These are phyloP conservation scores for Thamnidium elegans DNA, from an alignment of 192 early-diverging fungal species.

Conservation along the genomic window DNA sequence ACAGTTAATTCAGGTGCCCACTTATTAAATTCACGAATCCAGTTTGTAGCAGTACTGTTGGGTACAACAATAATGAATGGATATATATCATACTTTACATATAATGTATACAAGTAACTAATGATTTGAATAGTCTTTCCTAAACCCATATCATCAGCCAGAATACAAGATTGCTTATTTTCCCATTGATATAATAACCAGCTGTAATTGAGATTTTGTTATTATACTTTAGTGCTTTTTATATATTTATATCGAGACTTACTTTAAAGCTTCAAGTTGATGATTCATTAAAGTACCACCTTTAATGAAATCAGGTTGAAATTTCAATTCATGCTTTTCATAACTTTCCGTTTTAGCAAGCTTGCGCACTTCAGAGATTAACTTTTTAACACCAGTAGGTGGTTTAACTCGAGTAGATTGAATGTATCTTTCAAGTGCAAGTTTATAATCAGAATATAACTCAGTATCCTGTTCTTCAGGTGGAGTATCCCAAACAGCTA, in stretches of 20 bases:
- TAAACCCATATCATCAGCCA: constrained; percentile 79
- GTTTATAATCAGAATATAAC: constrained; percentile 34
- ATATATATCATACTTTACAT: constrained; percentile 41
- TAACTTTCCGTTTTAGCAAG: constrained; percentile 34
- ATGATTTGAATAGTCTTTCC: constrained; percentile 79
- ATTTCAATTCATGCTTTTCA: constrained; percentile 40
- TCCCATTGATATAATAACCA: constrained; percentile 71
- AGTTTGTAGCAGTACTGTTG: constrained; percentile 60
- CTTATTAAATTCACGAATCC: constrained; percentile 67
- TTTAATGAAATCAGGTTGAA: constrained; percentile 52
- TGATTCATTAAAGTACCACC: constrained; percentile 60
- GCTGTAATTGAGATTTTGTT: constrained; percentile 20
- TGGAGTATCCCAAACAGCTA: constrained; percentile 43
- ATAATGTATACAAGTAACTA: constrained; percentile 49
- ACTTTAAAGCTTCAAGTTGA: constrained; percentile 64
- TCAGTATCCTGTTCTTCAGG: constrained; percentile 27
- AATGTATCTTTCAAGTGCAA: constrained; percentile 40
- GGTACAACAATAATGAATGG: constrained; percentile 73
- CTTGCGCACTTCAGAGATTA: constrained; percentile 24
- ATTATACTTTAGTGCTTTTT: too few relatives aligned
- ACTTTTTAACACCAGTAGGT: constrained; percentile 31
- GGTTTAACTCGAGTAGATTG: constrained; percentile 37
- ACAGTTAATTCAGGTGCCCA: constrained; percentile 66
- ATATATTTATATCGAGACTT: constrained; percentile 7
- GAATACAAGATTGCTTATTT: constrained; percentile 53